Conservation (phyloP, 2,329 filamentous ascomycete species). For the Talaromyces funiculosus region DNA sequence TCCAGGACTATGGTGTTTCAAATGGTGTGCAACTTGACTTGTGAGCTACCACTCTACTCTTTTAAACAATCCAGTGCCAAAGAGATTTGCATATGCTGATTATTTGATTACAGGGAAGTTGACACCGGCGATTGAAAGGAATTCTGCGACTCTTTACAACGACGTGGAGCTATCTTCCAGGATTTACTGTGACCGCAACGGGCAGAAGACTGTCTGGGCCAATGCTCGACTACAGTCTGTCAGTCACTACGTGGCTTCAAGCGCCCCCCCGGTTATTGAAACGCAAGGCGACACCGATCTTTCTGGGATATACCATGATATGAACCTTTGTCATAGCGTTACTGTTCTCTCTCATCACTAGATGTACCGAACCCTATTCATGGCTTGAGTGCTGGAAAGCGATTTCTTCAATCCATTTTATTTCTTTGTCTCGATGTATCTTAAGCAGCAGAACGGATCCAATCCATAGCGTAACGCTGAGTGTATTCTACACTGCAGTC, state of each 20-base stretch:
- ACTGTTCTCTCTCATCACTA: slow-evolving; percentile 5
- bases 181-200: neutral
- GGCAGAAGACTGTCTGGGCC: neutral
- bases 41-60: slow-evolving; percentile 24
- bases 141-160: neutral
- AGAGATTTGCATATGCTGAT: slow-evolving; percentile 22
- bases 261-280: neutral
- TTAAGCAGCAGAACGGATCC: slow-evolving; percentile 25
- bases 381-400: slow-evolving; percentile 2
- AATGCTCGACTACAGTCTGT: neutral
- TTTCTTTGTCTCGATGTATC: slow-evolving; percentile 21
- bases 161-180: slow-evolving; percentile 1
- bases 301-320: slow-evolving; percentile 8
- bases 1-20: slow-evolving; percentile 84
- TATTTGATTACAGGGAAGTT: slow-evolving; percentile 34
- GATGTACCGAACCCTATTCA: slow-evolving; percentile 11
- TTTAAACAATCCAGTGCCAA: neutral
- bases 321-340: slow-evolving; percentile 9
- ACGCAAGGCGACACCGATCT: slow-evolving; percentile 10
- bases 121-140: slow-evolving; percentile 41
- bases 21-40: slow-evolving; percentile 66
- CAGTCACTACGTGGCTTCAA: neutral
- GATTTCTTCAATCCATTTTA: slow-evolving; percentile 9
- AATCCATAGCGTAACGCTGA: slow-evolving; percentile 21
- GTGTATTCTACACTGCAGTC: slow-evolving; percentile 15